Evolutionary conservation across 2,329 filamentous ascomycete genomes (phyloP), one percentile per base, ranked within the genome.

Genomic region (Pseudogymnoascus sp.): DNA sequence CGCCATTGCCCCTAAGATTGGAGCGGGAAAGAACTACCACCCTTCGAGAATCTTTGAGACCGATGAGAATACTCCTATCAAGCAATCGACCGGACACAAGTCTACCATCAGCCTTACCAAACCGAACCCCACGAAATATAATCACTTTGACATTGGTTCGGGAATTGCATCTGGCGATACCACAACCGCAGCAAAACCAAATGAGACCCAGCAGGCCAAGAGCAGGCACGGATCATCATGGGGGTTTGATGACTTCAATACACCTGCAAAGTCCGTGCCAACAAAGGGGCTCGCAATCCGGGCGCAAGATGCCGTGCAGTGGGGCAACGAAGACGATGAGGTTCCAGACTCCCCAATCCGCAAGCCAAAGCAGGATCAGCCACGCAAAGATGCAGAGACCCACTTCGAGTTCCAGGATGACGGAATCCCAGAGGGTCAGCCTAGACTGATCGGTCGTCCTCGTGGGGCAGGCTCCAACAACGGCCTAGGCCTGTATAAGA

Each of bases 321-420:
- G 90, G 85, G 89, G 88, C 69, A 86, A 88, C 59, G 88, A 92
- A 65, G 84, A 89, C 67, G 79, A 85, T 73, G 78, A 86, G 66
- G 77, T 84, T 50, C 75, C 76, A 38, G 81, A 84, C 38, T 86
- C 84, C 7, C 84, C 87, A 6, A 80, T 80, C 46, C 83, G 83
- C 67, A 79, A 82, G 62, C 81, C 84, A 12, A 79, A 83, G 36
- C 80, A 84, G 38, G 78, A 82, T 70, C 89, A 89, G 73, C 82
- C 89, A 38, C 90, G 93, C 65, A 90, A 87, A 44, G 90, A 96
- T 70, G 88, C 89, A 16, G 87, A 93, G 72, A 78, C 86, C 1
- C 91, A 97, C 75, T 97, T 96, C 72, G 87, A 95, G 66, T 84
- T 97, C 70, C 80, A 84, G 62, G 93, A 97, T 72, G 87, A 93